A percentile compares a stretch with the other conserved stretches of the same genome.
Evolutionary conservation across 768 basidiomycete species (phyloP).

Genomic region (Plicaturopsis crispa): DNA sequence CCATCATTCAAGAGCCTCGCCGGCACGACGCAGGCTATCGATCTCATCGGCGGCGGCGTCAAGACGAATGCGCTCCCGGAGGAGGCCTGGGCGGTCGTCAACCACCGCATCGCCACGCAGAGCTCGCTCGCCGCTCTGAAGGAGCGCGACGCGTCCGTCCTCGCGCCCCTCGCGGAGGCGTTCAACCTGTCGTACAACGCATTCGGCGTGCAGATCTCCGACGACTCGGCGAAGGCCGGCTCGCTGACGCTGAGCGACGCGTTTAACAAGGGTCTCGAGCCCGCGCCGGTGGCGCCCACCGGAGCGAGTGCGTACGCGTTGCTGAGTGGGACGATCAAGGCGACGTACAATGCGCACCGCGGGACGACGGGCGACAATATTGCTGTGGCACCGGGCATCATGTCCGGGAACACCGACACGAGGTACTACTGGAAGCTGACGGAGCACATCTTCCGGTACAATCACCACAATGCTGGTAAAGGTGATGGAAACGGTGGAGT

Average conservation of each 20-base stretch:
- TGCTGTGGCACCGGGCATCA: conserved; percentile 45
- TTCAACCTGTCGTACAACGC: conserved; percentile 55
- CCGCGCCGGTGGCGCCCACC: conserved; percentile 56
- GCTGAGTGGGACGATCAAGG: conserved; percentile 59
- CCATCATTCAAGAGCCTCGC: conserved; percentile 35
- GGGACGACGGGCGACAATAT: conserved; percentile 18
- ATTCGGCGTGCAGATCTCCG: conserved; percentile 39
- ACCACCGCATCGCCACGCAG: conserved; percentile 57
- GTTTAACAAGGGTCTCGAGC: conserved; percentile 45
- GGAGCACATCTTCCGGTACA: conserved; percentile 63
- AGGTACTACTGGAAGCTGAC: conserved; percentile 52
- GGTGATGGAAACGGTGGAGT: conserved; percentile 26
- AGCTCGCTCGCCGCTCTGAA: conserved; percentile 35
- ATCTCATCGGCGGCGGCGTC: conserved; percentile 59
- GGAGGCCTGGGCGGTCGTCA: conserved; percentile 57
- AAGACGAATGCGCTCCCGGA: conserved; percentile 82
- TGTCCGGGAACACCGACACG: conserved; percentile 56
- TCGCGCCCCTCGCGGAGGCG: conserved; percentile 33
- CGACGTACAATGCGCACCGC: conserved; percentile 47
- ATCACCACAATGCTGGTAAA: conserved; percentile 33
- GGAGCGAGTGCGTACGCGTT: conserved; percentile 38
- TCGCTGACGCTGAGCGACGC: conserved; percentile 42
- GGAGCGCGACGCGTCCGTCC: conserved; percentile 36
- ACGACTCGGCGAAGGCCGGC: conserved; percentile 31
- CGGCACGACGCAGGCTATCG: conserved; percentile 73